Percentiles rank a stretch among this genome's conserved stretches.
phyloP scores from a whole-genome alignment of 2,329 filamentous ascomycete genomes.

The Cyphellophora attinorum region DNA sequence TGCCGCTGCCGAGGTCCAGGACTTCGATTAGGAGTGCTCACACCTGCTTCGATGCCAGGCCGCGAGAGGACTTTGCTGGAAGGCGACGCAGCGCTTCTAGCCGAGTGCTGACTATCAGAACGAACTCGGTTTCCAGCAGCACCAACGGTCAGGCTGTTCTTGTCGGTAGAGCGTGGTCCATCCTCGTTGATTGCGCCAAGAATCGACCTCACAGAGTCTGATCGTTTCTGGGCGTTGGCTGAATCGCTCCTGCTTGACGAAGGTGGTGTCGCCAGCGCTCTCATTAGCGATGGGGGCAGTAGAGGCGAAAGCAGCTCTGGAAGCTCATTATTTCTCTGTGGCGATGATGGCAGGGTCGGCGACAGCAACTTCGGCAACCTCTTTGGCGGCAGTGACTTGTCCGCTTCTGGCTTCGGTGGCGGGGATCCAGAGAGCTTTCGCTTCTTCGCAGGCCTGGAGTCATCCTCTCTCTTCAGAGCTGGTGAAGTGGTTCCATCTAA shows the following conservation, averaged over 20 bases:
- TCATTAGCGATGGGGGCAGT: conserved; percentile 16
- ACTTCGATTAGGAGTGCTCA: conserved; percentile 5
- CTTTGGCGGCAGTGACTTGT: neutral
- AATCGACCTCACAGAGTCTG: conserved; percentile 15
- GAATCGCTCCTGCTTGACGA: conserved; percentile 8
- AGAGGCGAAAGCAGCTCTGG: conserved; percentile 16
- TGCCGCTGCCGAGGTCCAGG: conserved; percentile 23
- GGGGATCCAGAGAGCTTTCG: conserved; percentile 3
- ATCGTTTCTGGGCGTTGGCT: conserved; percentile 7
- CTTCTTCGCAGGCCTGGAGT: conserved; percentile 12
- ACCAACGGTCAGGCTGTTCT: conserved; percentile 3
- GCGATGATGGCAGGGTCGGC: conserved; percentile 14
- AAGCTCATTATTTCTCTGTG: conserved; percentile 11
- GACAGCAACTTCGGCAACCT: conserved; percentile 13
- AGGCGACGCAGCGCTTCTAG: conserved; percentile 7
- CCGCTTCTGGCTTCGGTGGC: neutral
- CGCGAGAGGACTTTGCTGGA: conserved; percentile 1
- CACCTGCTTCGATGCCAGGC: conserved; percentile 7
- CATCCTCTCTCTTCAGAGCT: neutral
- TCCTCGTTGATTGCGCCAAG: conserved; percentile 9
- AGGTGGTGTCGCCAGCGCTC: conserved; percentile 10
- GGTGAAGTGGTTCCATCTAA: neutral
- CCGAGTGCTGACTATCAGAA: conserved; percentile 16
- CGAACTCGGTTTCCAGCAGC: conserved; percentile 8
- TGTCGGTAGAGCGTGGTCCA: conserved; percentile 2